phyloP scores from a whole-genome alignment of 2,329 filamentous ascomycete genomes.

The Dactylellina haptotyla region DNA sequence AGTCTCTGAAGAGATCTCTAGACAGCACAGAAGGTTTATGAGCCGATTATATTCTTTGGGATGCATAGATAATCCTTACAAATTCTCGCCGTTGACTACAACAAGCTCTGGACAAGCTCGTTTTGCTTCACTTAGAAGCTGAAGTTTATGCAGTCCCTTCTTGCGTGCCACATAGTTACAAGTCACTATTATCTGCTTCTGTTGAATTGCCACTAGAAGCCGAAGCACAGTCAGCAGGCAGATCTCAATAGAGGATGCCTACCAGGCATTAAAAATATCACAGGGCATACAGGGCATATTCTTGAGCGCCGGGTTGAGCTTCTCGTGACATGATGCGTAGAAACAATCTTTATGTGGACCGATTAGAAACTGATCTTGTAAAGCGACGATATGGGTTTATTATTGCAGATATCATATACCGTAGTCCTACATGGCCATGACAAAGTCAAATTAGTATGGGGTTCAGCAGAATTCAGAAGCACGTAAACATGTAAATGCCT shows the following conservation, averaged over 20 bases:
- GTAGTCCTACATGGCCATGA: constrained; percentile 37
- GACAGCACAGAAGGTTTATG: neutral
- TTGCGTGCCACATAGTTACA: constrained; percentile 92
- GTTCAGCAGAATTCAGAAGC: too few species aligned
- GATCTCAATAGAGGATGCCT: neutral
- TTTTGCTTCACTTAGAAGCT: constrained; percentile 83
- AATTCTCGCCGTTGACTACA: constrained; percentile 85
- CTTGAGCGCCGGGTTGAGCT: constrained; percentile 41
- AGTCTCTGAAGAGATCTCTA: constrained; percentile 77
- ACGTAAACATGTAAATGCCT: too few species aligned
- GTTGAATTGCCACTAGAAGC: constrained; percentile 84
- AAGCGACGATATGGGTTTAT: neutral
- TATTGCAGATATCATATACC: constrained; percentile 22
- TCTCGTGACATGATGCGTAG: constrained; percentile 53
- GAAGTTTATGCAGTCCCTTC: constrained; percentile 80
- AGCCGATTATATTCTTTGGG: neutral
- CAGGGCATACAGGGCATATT: constrained; percentile 28
- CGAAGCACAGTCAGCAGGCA: too few species aligned
- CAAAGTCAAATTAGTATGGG: neutral
- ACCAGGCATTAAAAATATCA: neutral
- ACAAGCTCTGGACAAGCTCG: constrained; percentile 83
- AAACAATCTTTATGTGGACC: constrained; percentile 32
- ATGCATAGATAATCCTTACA: constrained; percentile 63
- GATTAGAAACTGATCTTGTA: constrained; percentile 2
- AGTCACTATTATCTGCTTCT: constrained; percentile 91